Conservation (phyloP, 208 protist genomes). For the Leishmania turanica region DNA sequence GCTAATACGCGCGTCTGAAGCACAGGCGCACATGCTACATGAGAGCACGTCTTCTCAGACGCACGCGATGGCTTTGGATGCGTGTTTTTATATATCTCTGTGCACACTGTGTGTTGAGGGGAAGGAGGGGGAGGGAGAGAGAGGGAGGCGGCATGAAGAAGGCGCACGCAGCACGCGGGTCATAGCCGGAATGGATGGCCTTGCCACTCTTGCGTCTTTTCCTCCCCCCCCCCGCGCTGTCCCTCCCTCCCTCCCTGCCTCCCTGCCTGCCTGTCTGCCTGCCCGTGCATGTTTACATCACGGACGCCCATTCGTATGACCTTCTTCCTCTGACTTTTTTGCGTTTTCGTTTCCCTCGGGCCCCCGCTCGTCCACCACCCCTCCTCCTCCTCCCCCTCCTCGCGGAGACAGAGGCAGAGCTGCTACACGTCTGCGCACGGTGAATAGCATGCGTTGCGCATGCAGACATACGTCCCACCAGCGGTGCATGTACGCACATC, state of each 20-base stretch:
- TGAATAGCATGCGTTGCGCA: no score
- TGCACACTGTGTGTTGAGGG: background rate
- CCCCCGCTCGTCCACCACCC: background rate
- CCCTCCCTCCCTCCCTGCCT: background rate
- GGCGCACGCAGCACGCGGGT: background rate
- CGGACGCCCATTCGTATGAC: background rate
- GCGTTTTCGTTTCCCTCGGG: background rate
- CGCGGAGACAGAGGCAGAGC: no score
- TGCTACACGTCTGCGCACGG: no score
- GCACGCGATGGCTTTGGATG: background rate
- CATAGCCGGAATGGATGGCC: background rate
- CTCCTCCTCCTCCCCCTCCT: no score
- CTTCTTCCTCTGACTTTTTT: background rate
- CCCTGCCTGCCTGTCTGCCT: no score
- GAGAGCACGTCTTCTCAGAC: background rate
- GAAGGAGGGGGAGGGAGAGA: no score
- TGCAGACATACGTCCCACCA: no score
- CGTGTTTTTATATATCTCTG: background rate
- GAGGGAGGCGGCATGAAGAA: background rate
- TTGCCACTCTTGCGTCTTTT: background rate
- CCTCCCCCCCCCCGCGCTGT: background rate
- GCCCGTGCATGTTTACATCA: background rate
- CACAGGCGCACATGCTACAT: background rate
- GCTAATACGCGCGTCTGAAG: background rate
- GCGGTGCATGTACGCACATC: no score